Evolutionary conservation across 371 early-diverging fungal species (phyloP), one percentile per base, ranked within the genome.

Genomic region (Syncephalastrum racemosum): DNA sequence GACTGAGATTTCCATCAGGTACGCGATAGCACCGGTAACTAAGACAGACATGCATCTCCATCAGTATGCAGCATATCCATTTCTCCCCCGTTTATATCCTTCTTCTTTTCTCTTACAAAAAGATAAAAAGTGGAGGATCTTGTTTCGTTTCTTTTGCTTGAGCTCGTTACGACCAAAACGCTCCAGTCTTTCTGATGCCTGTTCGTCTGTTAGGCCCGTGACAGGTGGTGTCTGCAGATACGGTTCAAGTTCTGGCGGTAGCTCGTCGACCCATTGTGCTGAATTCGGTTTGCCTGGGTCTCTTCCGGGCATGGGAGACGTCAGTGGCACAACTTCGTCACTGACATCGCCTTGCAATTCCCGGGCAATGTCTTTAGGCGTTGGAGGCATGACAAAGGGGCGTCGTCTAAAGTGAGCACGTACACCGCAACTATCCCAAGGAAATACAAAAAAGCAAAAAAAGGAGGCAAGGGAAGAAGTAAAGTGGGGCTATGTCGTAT

Each of bases 1-100:
- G 62, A 81, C 80, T 14, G 90, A 88, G 40, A 90, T 68, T 70
- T 93, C 92, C 61, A 95, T 89, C 42, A 96, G 77, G 76, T 86
- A 90, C 25, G 94, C 90, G 58, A 95, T 94, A 52, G 96, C 84
- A 46, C 94, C 95, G 8, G 84, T 86, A 67, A 96, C 76, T 65
- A 40, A 44, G 24, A 46, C 14, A 18, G 18, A 4, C 20, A 31
- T 36, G n/a, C n/a, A n/a, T n/a, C n/a, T n/a, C n/a, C n/a, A 15
- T 50, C 31, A 18, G 40, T 49, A 23, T 27, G n/a, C 16, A n/a
- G n/a, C 16, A 36, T 36, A 46, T 41, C 19, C 42, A 19, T 27
- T 51, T 31, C 22, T 19, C 8, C 46, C 22, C 19, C 42, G 14
- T 27, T 51, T 31, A n/a, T 19, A 8, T 14, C 22, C 12, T 46